Evolutionary conservation across 768 basidiomycete genomes (phyloP).

Genomic region (Tulasnella sp.): DNA sequence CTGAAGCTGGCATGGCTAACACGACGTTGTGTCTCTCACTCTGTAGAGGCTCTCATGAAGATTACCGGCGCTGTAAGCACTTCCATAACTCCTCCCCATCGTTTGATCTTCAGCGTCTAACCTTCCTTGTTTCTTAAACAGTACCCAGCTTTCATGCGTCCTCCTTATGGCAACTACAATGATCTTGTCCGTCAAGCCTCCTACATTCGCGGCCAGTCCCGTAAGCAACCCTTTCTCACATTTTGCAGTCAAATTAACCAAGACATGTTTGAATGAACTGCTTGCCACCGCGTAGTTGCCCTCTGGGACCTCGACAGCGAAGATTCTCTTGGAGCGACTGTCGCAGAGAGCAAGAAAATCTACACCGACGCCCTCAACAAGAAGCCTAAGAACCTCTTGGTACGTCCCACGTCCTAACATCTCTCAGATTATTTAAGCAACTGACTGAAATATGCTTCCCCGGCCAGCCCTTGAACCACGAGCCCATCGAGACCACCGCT

Average conservation of each 20-base stretch:
- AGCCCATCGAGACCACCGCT: slow-evolving; percentile 31
- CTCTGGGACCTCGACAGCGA: slow-evolving; percentile 29
- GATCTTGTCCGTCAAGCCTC: slow-evolving; percentile 29
- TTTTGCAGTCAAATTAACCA: not conserved
- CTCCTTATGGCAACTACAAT: slow-evolving; percentile 31
- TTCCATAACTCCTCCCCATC: no score
- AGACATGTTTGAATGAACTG: not conserved
- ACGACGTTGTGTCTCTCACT: not conserved
- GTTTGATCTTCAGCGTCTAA: no score
- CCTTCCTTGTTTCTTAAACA: not conserved
- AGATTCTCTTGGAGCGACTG: slow-evolving; percentile 23
- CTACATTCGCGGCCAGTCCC: slow-evolving; percentile 15
- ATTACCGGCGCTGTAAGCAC: slow-evolving; percentile 20
- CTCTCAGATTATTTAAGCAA: not conserved
- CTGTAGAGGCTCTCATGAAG: slow-evolving; percentile 9
- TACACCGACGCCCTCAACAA: slow-evolving; percentile 19
- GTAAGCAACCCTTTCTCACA: not conserved
- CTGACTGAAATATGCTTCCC: not conserved
- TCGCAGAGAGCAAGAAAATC: not conserved
- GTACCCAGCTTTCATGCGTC: slow-evolving; percentile 31
- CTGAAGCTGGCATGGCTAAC: not conserved
- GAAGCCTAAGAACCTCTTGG: slow-evolving; percentile 29
- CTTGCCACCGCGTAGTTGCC: slow-evolving; percentile 17
- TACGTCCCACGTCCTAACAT: not conserved
- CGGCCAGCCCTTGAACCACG: slow-evolving; percentile 31